Conservation (phyloP, 306 rosid genomes). For the Citrullus colocynthis region DNA sequence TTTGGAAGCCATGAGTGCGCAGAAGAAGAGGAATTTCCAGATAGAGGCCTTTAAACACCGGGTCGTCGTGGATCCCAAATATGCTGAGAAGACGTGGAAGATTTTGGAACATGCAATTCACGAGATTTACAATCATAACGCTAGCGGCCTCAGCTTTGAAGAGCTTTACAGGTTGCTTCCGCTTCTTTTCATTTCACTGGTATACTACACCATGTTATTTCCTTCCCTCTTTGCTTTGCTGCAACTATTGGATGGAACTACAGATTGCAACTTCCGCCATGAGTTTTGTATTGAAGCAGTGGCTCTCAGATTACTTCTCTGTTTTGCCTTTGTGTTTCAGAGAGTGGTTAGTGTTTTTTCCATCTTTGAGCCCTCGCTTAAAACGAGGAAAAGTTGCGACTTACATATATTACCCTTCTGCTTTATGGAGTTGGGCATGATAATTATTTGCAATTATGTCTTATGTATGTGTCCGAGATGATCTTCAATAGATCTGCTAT, state of each 20-base stretch:
- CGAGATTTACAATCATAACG: slow-evolving; percentile 90
- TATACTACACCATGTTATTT: background rate
- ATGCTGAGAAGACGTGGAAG: slow-evolving; percentile 91
- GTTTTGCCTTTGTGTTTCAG: background rate
- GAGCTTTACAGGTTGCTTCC: slow-evolving; percentile 77
- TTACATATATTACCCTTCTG: background rate
- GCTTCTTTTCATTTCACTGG: background rate
- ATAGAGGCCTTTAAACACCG: slow-evolving; percentile 92
- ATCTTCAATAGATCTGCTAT: background rate
- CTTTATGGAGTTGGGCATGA: background rate
- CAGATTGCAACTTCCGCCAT: background rate
- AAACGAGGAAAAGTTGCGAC: background rate
- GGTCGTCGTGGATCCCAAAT: slow-evolving; percentile 91
- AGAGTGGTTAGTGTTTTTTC: background rate
- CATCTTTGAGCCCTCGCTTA: background rate
- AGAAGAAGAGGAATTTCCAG: slow-evolving; percentile 88
- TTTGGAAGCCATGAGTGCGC: slow-evolving; percentile 58
- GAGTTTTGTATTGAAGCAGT: background rate
- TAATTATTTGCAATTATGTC: background rate
- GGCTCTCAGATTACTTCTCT: background rate
- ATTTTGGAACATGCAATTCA: slow-evolving; percentile 71
- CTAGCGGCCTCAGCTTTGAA: slow-evolving; percentile 93
- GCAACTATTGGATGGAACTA: background rate
- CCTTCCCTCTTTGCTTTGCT: background rate
- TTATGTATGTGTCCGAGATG: background rate